Base-by-base conservation (phyloP, 2,329 filamentous ascomycete genomes). In the Macrophomina phaseolina region DNA sequence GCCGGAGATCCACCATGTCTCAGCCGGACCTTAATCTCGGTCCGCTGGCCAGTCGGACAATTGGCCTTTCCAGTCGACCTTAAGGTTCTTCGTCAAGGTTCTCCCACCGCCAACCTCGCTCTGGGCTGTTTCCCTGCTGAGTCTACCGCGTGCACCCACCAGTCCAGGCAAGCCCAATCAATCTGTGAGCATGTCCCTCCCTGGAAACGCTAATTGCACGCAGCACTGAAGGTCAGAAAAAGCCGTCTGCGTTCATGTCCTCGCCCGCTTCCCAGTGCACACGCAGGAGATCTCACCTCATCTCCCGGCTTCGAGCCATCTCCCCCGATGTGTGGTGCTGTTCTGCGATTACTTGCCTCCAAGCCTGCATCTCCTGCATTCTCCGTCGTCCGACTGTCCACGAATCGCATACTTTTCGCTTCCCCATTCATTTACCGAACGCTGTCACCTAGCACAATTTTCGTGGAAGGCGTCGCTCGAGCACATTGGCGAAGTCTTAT, bases 51-150 rank as follows among this genome's bases (percentile, higher is more conserved):
- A 61, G 56, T 61, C 56, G 56, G 56, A 61, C 56, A 23, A 61
- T 61, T 61, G 56, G 55, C 55, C 55, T 16, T 42, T 58, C 45
- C 55, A 58, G 45, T 45, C 55, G 23, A 30, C 36, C 55, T 58
- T 58, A 58, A 45, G 55, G 55, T 58, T 61, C 56, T 61, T 23
- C 40, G 36, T 34, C 40, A 61, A 61, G 56, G 56, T 61, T 61
- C 56, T 48, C 28, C 56, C 9, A 12, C 28, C 28, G 42, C 56
- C 56, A 16, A 7, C 5, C 30, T 28, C 16, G 11, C 16, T 32
- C 23, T n/a, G 56, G 8, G 14, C n/a, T 34, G 23, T 23, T 48
- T 61, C 56, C 56, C 28, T 61, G 56, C 40, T 28, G 23, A 34
- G 14, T 4, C 16, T 30, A 48, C n/a, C 11, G 18, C 36, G 14